These are phyloP conservation scores for Scheffersomyces stipitis DNA, from an alignment of 805 yeast species.

Conservation along the genomic window DNA sequence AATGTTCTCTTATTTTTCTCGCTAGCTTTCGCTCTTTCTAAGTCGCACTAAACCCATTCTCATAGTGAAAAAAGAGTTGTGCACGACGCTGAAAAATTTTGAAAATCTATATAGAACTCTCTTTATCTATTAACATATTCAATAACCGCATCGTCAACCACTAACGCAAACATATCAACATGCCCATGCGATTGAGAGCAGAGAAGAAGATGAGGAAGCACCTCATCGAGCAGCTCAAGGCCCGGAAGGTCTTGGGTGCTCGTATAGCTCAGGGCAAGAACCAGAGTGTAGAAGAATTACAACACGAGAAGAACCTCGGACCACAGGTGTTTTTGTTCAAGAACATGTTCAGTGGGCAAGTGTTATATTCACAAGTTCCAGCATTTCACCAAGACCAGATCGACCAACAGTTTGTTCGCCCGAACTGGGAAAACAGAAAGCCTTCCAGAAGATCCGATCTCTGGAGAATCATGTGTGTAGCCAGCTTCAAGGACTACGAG, in stretches of 20 bases:
- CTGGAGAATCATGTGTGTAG: constrained; percentile 90
- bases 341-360: constrained; percentile 87
- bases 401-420: constrained; percentile 69
- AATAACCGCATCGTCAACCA: too few relatives aligned
- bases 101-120: too few relatives aligned
- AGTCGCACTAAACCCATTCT: too few relatives aligned
- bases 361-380: constrained; percentile 83
- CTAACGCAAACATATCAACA: constrained; percentile 19
- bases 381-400: constrained; percentile 59
- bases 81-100: too few relatives aligned
- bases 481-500: constrained; percentile 59
- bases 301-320: constrained; percentile 55
- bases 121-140: too few relatives aligned
- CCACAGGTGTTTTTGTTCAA: constrained; percentile 85
- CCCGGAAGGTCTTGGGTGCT: constrained; percentile 42
- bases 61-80: too few relatives aligned
- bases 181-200: constrained; percentile 41
- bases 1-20: too few relatives aligned
- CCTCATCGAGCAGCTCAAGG: constrained; percentile 45
- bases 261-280: constrained; percentile 42
- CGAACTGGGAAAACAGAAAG: constrained; percentile 85
- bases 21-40: too few relatives aligned
- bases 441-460: constrained; percentile 82
- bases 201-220: constrained; percentile 49
- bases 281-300: constrained; percentile 30